phyloP scores from a whole-genome alignment of 768 basidiomycete genomes.

The Ephemerocybe angulata region DNA sequence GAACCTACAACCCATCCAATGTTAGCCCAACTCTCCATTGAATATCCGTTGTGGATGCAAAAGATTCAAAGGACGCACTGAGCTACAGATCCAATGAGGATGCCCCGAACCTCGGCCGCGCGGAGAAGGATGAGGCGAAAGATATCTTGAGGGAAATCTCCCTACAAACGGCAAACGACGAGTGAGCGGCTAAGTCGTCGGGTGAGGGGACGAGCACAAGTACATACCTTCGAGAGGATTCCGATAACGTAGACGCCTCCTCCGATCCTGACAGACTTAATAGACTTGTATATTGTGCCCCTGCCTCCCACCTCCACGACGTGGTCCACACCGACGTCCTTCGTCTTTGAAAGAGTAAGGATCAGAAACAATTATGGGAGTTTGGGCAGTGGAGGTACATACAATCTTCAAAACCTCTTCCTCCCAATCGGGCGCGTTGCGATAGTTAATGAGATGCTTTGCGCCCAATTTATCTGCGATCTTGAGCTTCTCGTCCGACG shows the following conservation, averaged over 20 bases:
- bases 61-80: constrained; percentile 35
- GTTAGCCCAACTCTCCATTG: neutral
- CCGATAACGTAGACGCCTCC: constrained; percentile 52
- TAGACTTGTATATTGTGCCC: constrained; percentile 44
- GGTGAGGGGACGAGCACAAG: too few relatives aligned
- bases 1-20: constrained; percentile 33
- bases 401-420: constrained; percentile 44
- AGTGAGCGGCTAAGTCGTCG: too few relatives aligned
- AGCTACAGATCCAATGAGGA: constrained; percentile 54
- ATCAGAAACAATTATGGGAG: too few relatives aligned
- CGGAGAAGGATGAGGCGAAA: constrained; percentile 32
- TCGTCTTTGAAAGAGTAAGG: too few relatives aligned
- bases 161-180: too few relatives aligned
- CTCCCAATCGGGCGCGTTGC: constrained; percentile 54
- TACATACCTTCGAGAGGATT: constrained; percentile 39
- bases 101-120: constrained; percentile 43
- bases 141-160: constrained; percentile 25
- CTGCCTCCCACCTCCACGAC: constrained; percentile 6
- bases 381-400: too few relatives aligned
- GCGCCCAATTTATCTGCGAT: constrained; percentile 49
- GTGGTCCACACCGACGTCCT: neutral
- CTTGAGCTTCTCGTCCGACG: constrained; percentile 60
- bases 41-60: neutral
- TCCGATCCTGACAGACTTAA: constrained; percentile 34
- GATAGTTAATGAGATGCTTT: constrained; percentile 62